phyloP scores from a whole-genome alignment of 2,329 filamentous ascomycete genomes.

The Fusarium sp. region DNA sequence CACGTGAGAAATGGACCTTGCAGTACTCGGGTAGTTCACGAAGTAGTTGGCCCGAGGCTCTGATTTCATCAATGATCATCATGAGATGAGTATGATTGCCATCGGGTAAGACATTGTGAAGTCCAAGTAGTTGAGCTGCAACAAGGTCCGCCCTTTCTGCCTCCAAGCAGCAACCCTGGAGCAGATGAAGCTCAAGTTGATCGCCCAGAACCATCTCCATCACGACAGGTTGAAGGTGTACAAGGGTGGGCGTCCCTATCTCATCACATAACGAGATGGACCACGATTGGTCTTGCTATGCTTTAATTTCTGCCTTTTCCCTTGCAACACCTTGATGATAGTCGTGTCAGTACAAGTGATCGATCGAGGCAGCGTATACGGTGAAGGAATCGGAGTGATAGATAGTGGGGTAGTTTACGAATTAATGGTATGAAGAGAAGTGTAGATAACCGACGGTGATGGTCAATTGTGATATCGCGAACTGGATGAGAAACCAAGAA shows the following conservation, averaged over 20 bases:
- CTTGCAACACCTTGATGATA: neutral
- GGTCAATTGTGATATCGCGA: constrained; percentile 18
- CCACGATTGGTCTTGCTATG: constrained; percentile 15
- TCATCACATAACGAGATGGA: constrained; percentile 37
- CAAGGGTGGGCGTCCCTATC: constrained; percentile 21
- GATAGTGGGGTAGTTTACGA: constrained; percentile 21
- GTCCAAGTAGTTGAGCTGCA: constrained; percentile 60
- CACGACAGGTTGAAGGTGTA: constrained; percentile 29
- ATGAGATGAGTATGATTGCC: constrained; percentile 61
- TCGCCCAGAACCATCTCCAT: constrained; percentile 50
- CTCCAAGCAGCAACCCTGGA: constrained; percentile 66
- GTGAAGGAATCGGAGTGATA: constrained; percentile 22
- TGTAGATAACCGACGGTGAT: constrained; percentile 15
- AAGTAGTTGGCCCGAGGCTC: constrained; percentile 58
- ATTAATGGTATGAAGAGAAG: constrained; percentile 13
- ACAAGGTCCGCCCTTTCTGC: constrained; percentile 65
- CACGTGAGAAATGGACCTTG: constrained; percentile 62
- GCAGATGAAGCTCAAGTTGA: constrained; percentile 54
- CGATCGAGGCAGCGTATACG: constrained; percentile 38
- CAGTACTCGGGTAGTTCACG: constrained; percentile 67
- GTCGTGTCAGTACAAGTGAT: constrained; percentile 16
- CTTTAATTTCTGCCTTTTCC: neutral
- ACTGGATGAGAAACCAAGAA: constrained; percentile 22
- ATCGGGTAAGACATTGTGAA: constrained; percentile 60
- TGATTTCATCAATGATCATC: constrained; percentile 61